Evolutionary conservation across 1,139 yeast species (phyloP), one percentile per base, ranked within the genome.

Genomic region (Yamadazyma oceani): DNA sequence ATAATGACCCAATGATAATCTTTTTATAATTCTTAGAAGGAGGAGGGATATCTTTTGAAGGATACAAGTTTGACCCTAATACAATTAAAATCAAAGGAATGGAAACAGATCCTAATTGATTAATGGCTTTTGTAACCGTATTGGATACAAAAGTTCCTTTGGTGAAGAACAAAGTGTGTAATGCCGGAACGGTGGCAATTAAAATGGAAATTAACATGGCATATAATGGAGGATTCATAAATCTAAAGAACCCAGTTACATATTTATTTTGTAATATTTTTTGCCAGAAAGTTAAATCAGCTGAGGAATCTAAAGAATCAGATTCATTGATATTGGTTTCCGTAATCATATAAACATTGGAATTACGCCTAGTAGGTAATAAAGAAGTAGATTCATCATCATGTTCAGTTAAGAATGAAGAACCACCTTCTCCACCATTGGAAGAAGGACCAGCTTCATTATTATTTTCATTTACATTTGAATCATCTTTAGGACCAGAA

Each of bases 201-300:
- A 86, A 45, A 14, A 92, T 80, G 8, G 97, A 82, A 1, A 83
- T 62, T 17, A 87, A 60, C 97, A 92, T 92, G 10, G 97, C 83
- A 73, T 89, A 92, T 45, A 92, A 69, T 8, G 98, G 98, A 9
- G 97, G 97, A 60, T 92, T 92, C 95, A 92, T 88, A 51, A 80
- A 80, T 3, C 26, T 33, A 2, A 45, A 17, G 29, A 49, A 34
- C 7, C 36, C 28, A 3, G 26, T 8, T 22, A 43, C 16, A 27
- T 32, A 41, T 19, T 33, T 28, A 26, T 42, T 40, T 7, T 17
- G 12, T 7, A 31, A 12, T 23, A 40, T 26, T 22, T 31, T 22
- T 17, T 31, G 26, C 25, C 16, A 30, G 5, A 30, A 22, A 15
- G 15, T 24, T 19, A 26, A 15, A 21, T 32, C 17, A 13, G 24